Evolutionary conservation across 1,139 yeast species (phyloP).

Genomic region (Scheffersomyces quercinus): DNA sequence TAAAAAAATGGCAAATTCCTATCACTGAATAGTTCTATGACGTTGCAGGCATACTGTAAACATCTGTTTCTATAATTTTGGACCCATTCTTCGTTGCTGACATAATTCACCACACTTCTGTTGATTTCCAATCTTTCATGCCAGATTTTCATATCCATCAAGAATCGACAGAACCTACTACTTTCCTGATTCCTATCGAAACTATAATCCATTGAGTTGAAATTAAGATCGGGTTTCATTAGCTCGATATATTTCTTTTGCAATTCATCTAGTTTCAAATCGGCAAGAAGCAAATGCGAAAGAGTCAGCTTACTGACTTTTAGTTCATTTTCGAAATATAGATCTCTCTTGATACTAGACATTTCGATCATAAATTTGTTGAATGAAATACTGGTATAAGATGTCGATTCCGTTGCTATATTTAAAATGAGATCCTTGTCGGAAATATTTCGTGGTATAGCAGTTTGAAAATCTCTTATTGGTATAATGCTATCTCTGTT

Average conservation of each 20-base stretch:
- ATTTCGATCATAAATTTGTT: conserved; percentile 11
- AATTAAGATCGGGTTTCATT: not conserved
- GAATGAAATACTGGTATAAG: conserved; percentile 12
- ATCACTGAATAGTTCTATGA: conserved; percentile 10
- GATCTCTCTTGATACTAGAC: conserved; percentile 8
- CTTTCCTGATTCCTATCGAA: not conserved
- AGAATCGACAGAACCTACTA: not conserved
- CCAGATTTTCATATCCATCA: not conserved
- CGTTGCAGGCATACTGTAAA: conserved; percentile 1
- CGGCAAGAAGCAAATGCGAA: not conserved
- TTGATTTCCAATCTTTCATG: conserved; percentile 9
- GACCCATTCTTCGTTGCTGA: conserved; percentile 1
- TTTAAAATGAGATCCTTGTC: conserved; percentile 11
- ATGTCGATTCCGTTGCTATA: conserved; percentile 7
- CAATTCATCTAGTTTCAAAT: conserved; percentile 1
- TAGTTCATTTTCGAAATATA: conserved; percentile 3
- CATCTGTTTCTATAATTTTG: conserved; percentile 8
- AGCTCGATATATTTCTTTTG: not conserved
- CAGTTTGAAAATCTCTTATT: not conserved
- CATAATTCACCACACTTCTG: conserved; percentile 5
- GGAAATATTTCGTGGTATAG: conserved; percentile 10
- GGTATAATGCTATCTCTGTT: conserved; percentile 12
- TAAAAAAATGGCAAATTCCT: conserved; percentile 9
- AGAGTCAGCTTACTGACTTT: not conserved
- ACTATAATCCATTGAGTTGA: not conserved